Evolutionary conservation across 306 rosid species (phyloP), one percentile per base, ranked within the genome.

Genomic region (Arachis stenosperma): DNA sequence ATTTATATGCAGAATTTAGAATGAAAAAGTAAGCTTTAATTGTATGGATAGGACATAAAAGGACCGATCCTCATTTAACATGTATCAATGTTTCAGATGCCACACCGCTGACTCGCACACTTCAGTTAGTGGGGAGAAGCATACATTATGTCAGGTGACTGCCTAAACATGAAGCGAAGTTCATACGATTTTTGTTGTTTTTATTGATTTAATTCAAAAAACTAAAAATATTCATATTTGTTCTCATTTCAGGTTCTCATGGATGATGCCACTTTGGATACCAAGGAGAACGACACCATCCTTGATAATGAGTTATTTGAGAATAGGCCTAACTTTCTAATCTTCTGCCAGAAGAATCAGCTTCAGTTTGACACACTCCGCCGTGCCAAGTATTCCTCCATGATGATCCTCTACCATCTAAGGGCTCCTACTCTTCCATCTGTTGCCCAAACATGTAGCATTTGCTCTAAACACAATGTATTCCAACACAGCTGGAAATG

Each of bases 301-400:
- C 30, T 85, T 44, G 84, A 78, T 37, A 86, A 66, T 69, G 75
- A 39, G 17, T 71, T 90, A 15, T 72, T 86, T 37, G 76, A 80
- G 39, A 69, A 60, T 43, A 83, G 92, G 77, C 37, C 47, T 17
- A 63, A 56, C 55, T 80, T 90, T 72, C 67, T 86, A 83, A 80
- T 42, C 69, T 83, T 80, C 64, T 90, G 92, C 46, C 83, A 83
- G 48, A 75, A 67, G 44, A 81, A 82, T 14, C 80, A 36, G 47
- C 78, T 81, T 70, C 91, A 89, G 61, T 87, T 85, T 77, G 92
- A 87, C 74, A 79, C 91, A 9, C 88, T 81, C 53, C 86, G 88
- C 27, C 83, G 80, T 64, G 95, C 92, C 15, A 89, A 87, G 88
- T 80, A 86, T 81, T 85, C 97, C 50, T 72, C 92, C 43, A 82